phyloP scores from a whole-genome alignment of 148 eudicot species.

The Rhododendron ovatum region DNA sequence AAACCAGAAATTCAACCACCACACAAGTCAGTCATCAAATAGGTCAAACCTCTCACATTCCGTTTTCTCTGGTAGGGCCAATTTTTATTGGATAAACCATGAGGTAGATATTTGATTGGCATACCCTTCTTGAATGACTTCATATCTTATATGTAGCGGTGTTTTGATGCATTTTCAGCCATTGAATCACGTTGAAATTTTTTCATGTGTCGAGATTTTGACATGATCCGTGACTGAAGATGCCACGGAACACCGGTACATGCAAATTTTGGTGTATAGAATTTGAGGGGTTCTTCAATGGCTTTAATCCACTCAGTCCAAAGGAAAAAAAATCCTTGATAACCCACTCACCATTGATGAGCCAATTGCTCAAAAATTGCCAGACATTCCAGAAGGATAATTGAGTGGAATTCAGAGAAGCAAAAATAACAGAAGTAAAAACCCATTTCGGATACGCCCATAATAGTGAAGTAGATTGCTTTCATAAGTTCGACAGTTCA shows the following conservation, averaged over 20 bases:
- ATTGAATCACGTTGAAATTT: neutral
- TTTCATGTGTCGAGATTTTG: neutral
- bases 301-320: constrained; percentile 16
- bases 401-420: neutral
- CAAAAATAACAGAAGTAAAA: neutral
- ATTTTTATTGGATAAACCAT: neutral
- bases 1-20: constrained; percentile 12
- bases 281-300: neutral
- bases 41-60: neutral
- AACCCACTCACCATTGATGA: neutral
- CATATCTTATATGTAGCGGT: neutral
- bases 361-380: neutral
- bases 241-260: neutral
- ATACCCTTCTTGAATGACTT: constrained; percentile 20
- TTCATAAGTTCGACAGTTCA: neutral
- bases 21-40: constrained; percentile 7
- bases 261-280: neutral
- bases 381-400: neutral
- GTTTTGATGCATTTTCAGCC: neutral
- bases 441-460: neutral
- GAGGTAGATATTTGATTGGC: neutral
- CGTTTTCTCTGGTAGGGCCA: neutral
- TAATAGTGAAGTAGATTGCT: neutral
- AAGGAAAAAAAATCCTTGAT: neutral
- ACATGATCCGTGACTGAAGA: neutral